phyloP scores from a whole-genome alignment of 2,329 filamentous ascomycete species.

The Phoma sp. region DNA sequence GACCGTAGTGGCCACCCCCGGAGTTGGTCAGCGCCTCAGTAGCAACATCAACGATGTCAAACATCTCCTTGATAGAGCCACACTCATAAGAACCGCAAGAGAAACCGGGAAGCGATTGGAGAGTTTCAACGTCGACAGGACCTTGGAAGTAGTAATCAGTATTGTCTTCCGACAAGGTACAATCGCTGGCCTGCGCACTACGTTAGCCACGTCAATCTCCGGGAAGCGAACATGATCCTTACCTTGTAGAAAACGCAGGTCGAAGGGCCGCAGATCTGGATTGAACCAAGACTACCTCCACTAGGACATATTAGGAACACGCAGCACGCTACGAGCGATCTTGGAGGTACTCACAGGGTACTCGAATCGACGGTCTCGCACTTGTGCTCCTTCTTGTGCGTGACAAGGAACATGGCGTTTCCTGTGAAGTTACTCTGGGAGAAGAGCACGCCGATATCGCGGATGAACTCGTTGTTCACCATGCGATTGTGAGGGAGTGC shows the following conservation, averaged over 20 bases:
- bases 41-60: background rate
- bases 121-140: slow-evolving; percentile 1
- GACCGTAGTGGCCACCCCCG: background rate
- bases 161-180: background rate
- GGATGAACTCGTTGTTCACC: slow-evolving; percentile 22
- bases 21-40: background rate
- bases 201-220: background rate
- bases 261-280: slow-evolving; percentile 5
- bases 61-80: background rate
- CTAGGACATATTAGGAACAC: background rate
- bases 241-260: slow-evolving; percentile 7
- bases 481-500: slow-evolving; percentile 28
- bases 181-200: background rate
- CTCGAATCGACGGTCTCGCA: slow-evolving; percentile 15
- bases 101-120: background rate
- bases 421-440: slow-evolving; percentile 17
- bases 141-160: slow-evolving; percentile 1
- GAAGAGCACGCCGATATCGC: slow-evolving; percentile 28
- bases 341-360: too few species aligned
- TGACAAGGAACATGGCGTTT: slow-evolving; percentile 15
- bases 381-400: slow-evolving; percentile 11
- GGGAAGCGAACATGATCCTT: background rate
- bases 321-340: background rate
- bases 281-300: background rate
- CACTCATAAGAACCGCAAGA: slow-evolving; percentile 4